Base-by-base conservation (phyloP, 1,284 basidiomycete species). In the Fomitopsis schrenkii region DNA sequence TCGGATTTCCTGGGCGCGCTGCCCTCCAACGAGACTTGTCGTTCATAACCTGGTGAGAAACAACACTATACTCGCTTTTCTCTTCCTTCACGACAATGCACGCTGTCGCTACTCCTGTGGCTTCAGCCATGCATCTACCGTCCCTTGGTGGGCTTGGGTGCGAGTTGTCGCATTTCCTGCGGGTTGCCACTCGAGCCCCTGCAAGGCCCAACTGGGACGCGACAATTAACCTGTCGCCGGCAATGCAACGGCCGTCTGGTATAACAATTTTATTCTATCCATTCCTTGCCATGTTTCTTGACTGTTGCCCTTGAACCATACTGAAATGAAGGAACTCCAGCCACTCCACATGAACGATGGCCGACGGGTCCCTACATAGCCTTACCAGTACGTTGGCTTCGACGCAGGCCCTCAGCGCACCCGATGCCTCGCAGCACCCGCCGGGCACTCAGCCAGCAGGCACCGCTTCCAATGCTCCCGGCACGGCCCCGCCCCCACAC, bases 341-440 rank as follows among this genome's bases (percentile, higher is more conserved):
- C 35, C 17, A 17, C 30, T 45, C 17, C 54, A 28, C 12, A 44
- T 41, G 26, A 26, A 36, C 35, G 6, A 70, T 70, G 68, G 67
- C 66, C 46, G 70, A 71, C 60, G 63, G 60, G 36, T 59, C 65
- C 12, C 63, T 69, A 36, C 66, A 69, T 57, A 69, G 67, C 60
- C 56, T 71, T 50, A 63, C 67, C n/a, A 70, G 63, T 63, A 68
- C 70, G 3, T 61, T 71, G 59, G 57, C 58, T 17, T 42, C 64
- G 3, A 62, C 69, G 30, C 64, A 68, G 62, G 54, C 68, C 33
- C 63, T 70, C 57, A 3, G 54, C 10, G 7, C 38, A 14, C 42
- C 58, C n/a, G 44, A 62, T 30, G 15, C 58, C 14, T 59, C 58
- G 26, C 61, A 59, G 28, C 63, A 59, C 52, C 60, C 46, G 62